These are phyloP conservation scores for Sindora glabra DNA, from an alignment of 306 rosid species.

Conservation along the genomic window DNA sequence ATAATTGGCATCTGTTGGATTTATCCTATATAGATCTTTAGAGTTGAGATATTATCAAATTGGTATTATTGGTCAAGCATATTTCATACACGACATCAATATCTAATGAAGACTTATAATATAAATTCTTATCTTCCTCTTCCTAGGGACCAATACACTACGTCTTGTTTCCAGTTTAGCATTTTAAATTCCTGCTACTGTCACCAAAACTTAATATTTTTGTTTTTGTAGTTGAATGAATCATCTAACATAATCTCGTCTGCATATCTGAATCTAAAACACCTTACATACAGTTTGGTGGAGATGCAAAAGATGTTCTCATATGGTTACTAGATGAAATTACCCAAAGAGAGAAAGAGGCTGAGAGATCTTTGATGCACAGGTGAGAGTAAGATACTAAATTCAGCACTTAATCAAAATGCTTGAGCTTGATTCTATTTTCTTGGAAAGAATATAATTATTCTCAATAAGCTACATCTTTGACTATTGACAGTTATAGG, in stretches of 20 bases:
- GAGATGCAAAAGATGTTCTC: background rate
- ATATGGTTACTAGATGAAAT: constrained; percentile 32
- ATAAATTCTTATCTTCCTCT: background rate
- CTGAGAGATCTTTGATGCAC: constrained; percentile 39
- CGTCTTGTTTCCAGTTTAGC: background rate
- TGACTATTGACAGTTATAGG: background rate
- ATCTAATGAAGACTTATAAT: background rate
- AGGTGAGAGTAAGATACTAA: constrained; percentile 16
- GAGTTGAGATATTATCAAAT: background rate
- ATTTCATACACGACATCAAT: too few relatives aligned
- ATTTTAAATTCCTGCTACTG: background rate
- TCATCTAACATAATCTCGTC: background rate
- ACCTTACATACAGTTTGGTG: background rate
- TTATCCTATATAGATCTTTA: background rate
- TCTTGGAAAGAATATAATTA: background rate
- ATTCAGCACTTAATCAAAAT: background rate
- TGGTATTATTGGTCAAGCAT: background rate
- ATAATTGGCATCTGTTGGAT: background rate
- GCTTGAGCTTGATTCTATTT: background rate
- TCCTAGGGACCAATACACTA: background rate
- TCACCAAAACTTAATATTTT: background rate
- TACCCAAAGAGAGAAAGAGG: constrained; percentile 25
- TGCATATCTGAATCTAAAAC: background rate
- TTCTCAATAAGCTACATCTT: background rate
- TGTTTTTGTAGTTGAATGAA: background rate